Conservation (phyloP, 1,284 basidiomycete species). For the Marasmius tenuissimus region DNA sequence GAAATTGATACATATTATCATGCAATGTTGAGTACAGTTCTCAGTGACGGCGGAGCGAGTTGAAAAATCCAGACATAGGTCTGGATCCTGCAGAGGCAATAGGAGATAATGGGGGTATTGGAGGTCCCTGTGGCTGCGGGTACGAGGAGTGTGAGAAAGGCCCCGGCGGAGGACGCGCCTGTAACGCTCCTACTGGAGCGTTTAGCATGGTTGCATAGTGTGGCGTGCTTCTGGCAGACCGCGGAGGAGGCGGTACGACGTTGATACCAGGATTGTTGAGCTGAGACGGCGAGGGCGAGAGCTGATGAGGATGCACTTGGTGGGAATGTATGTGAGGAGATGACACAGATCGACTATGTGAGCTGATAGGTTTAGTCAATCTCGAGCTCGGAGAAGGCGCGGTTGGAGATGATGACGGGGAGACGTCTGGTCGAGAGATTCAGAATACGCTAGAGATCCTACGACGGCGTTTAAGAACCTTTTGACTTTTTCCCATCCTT, state of each 20-base stretch:
- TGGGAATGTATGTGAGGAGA: conserved; percentile 19
- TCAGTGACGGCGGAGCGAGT: background rate
- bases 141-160: background rate
- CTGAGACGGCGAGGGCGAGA: conserved; percentile 45
- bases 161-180: background rate
- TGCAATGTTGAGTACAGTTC: too few relatives aligned
- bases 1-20: too few relatives aligned
- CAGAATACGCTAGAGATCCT: background rate
- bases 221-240: background rate
- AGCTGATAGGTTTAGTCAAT: conserved; percentile 10
- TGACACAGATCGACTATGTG: conserved; percentile 11
- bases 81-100: background rate
- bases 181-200: background rate
- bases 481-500: conserved; percentile 18
- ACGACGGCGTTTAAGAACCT: background rate
- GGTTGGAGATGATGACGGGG: conserved; percentile 1
- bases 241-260: conserved; percentile 31
- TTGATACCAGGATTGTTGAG: conserved; percentile 44
- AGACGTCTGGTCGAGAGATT: background rate
- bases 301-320: conserved; percentile 34
- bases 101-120: background rate
- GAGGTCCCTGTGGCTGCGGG: background rate
- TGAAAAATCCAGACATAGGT: background rate
- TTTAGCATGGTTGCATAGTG: background rate
- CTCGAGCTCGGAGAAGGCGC: conserved; percentile 1